Evolutionary conservation across 768 basidiomycete genomes (phyloP).

Genomic region (Rhizopogon roseolus): DNA sequence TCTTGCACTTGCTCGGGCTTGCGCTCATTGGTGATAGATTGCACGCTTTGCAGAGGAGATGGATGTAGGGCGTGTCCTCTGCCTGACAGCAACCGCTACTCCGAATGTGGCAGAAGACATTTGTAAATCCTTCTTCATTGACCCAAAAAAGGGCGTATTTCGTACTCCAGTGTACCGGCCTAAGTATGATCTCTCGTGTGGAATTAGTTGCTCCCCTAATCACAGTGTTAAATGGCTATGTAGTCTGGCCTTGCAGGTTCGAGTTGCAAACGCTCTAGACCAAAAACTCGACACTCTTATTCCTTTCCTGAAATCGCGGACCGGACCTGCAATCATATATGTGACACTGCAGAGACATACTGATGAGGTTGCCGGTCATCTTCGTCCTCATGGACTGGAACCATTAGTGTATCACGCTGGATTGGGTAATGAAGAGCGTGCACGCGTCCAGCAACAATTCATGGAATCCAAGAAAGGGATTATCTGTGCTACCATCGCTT

Average conservation of each 20-base stretch:
- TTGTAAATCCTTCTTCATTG: conserved; percentile 38
- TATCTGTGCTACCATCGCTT: conserved; percentile 41
- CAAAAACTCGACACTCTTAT: conserved; percentile 33
- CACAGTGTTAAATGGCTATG: background rate
- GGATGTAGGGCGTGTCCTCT: conserved; percentile 39
- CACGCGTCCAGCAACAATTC: conserved; percentile 32
- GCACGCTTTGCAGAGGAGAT: conserved; percentile 43
- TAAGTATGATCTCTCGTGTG: conserved; percentile 27
- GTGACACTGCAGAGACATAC: conserved; percentile 40
- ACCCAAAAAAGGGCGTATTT: conserved; percentile 34
- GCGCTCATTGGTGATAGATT: conserved; percentile 28
- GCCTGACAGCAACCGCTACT: conserved; percentile 44
- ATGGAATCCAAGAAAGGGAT: conserved; percentile 34
- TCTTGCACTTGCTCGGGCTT: conserved; percentile 5
- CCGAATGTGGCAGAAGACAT: conserved; percentile 37
- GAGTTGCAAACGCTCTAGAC: conserved; percentile 25
- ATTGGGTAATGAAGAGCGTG: conserved; percentile 28
- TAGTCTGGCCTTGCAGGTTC: conserved; percentile 34
- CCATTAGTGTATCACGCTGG: conserved; percentile 41
- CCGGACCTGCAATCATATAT: conserved; percentile 41
- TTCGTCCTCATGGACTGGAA: conserved; percentile 23
- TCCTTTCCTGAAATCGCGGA: conserved; percentile 30
- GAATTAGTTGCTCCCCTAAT: background rate
- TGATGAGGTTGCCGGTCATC: conserved; percentile 28
- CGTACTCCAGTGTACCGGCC: conserved; percentile 38